Evolutionary conservation across 495 filamentous ascomycete species (phyloP), one percentile per base, ranked within the genome.

Genomic region (Aspergillus sclerotiicarbonarius): DNA sequence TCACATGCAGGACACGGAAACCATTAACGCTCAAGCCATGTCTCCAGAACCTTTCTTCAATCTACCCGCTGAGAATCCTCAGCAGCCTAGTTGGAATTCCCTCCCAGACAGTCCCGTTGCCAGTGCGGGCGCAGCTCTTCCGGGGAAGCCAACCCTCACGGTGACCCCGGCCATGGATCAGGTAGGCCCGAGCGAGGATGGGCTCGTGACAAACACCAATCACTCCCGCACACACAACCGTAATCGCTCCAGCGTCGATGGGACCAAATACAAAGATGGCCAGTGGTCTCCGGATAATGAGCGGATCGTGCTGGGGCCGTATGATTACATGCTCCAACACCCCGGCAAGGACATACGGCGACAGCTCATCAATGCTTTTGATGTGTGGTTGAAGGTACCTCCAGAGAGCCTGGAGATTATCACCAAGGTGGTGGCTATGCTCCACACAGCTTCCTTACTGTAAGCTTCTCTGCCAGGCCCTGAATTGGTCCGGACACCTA

Each of bases 291-390:
- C 73, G 1, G 78, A 88, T 46, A 92, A 92, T 67, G 90, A 93
- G 60, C 77, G 82, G 72, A 89, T 96, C 47, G 74, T 98, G 12
- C 76, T 89, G 32, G 92, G 86, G 0, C 95, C 94, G 0, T 98
- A 86, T 64, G 90, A 96, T 56, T 97, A 98, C 66, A 84, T 98
- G 62, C 78, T 87, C 60, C 76, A 82, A 18, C 85, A 92, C 60
- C 94, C 93, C 2, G 95, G 95, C 53, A 98, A 98, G 67, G 92
- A 98, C 69, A 86, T 98, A 45, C 86, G 94, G 21, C 79, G 86
- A 1, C 88, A 90, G 67, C 78, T 96, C 59, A 91, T 98, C 66
- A 82, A 87, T 45, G 91, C 92, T 30, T 98, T 98, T 74, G 91
- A 98, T 67, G 81, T 80, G 33, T 98, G 89, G 90, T 76, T 98